phyloP scores from a whole-genome alignment of 2,329 filamentous ascomycete genomes.

The Calonectria montana region DNA sequence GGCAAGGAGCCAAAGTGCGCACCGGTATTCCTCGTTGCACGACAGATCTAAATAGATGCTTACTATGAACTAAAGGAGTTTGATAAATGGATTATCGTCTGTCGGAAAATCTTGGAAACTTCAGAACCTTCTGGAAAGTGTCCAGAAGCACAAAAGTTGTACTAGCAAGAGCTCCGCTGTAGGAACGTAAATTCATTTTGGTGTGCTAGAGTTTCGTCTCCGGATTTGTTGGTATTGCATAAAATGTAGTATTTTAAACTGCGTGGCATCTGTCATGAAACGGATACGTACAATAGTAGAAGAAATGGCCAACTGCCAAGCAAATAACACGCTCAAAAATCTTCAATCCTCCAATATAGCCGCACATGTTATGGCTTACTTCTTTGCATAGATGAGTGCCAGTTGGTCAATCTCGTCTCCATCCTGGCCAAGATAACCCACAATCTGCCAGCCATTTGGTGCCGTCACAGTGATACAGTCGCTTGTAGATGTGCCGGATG shows the following conservation, averaged over 20 bases:
- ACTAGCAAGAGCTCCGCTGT: too few species aligned
- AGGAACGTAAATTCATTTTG: too few species aligned
- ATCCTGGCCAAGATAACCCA: slow-evolving; percentile 13
- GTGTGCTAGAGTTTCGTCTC: not conserved
- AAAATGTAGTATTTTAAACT: not conserved
- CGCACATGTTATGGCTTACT: not conserved
- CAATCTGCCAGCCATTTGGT: slow-evolving; percentile 18
- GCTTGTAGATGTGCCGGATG: not conserved
- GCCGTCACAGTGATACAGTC: slow-evolving; percentile 9
- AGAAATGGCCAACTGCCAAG: not conserved
- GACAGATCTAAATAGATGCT: too few species aligned
- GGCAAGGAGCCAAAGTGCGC: too few species aligned
- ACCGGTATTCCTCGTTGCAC: too few species aligned
- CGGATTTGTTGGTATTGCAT: not conserved
- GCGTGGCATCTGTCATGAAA: not conserved
- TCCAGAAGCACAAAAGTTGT: too few species aligned
- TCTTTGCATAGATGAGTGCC: slow-evolving; percentile 6
- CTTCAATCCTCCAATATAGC: not conserved
- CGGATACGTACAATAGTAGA: not conserved
- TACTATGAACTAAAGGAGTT: too few species aligned
- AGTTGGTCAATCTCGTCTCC: slow-evolving; percentile 18
- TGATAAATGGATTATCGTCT: too few species aligned
- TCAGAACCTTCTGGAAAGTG: too few species aligned
- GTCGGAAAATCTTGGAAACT: too few species aligned
- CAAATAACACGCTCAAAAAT: not conserved